phyloP scores from a whole-genome alignment of 192 early-diverging fungal species.

The Coemansia sp. region DNA sequence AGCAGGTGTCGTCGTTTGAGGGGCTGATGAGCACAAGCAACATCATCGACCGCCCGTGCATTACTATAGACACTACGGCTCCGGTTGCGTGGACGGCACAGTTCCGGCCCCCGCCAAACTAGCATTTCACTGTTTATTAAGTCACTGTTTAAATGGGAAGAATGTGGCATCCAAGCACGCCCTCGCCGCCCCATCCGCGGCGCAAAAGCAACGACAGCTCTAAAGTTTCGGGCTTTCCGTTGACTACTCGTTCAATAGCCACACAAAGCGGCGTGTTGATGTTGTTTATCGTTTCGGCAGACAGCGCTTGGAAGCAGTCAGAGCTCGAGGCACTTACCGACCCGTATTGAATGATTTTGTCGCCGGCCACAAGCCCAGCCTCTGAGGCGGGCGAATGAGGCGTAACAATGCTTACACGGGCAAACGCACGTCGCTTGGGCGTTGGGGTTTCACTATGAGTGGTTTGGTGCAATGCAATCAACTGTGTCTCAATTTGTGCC shows the following conservation, averaged over 20 bases:
- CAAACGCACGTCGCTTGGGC: constrained; percentile 33
- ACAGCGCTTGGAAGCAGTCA: constrained; percentile 20
- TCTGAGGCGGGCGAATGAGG: constrained; percentile 39
- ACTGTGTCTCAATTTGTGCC: constrained; percentile 55
- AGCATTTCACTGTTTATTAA: background rate
- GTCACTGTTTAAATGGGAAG: constrained; percentile 4
- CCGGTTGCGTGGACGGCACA: constrained; percentile 85
- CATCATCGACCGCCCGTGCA: constrained; percentile 57
- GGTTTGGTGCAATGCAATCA: constrained; percentile 52
- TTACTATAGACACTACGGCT: constrained; percentile 67
- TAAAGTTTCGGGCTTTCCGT: constrained; percentile 20
- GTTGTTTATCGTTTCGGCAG: constrained; percentile 19
- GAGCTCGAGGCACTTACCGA: constrained; percentile 20
- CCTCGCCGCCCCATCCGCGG: constrained; percentile 49
- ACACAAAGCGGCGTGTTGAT: constrained; percentile 22
- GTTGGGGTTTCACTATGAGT: background rate
- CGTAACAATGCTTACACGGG: constrained; percentile 38
- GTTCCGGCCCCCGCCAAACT: constrained; percentile 31
- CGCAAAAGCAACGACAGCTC: constrained; percentile 22
- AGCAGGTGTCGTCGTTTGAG: constrained; percentile 64
- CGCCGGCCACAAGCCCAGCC: constrained; percentile 38
- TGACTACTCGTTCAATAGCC: constrained; percentile 33
- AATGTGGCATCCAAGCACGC: constrained; percentile 48
- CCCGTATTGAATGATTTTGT: constrained; percentile 34
- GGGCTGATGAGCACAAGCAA: constrained; percentile 85